Base-by-base conservation (phyloP, 768 basidiomycete species). In the Trametes gibbosa region DNA sequence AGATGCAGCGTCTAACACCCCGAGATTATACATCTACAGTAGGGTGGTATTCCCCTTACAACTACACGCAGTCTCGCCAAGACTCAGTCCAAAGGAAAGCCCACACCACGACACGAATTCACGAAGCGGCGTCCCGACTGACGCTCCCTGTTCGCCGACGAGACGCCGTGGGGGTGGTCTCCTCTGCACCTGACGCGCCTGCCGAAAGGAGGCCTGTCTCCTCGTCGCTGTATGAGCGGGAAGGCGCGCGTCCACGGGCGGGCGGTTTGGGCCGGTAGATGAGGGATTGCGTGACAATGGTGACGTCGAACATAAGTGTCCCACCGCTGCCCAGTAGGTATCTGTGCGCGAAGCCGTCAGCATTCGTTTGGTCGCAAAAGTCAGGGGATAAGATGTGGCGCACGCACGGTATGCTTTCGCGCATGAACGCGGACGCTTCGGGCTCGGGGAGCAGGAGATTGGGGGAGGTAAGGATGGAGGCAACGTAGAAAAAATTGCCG, bases 301-400 rank as follows among this genome's bases (percentile, higher is more conserved):
- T 89, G 32, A 98, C 75, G 70, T 99, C 97, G 71, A 98, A 98
- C 64, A 93, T 73, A 17, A 98, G 82, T 0, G 96, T 98, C 2
- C 97, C 97, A 40, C 84, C 95, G 58, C 92, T 94, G 34, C 96
- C 96, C 1, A 98, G 76, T 0, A 98, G 79, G 69, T 95, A 98
- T 50, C 90, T 60, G n/a, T 16, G 17, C 24, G 45, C 16, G 23
- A 16, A n/a, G 3, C 23, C 21, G 25, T 17, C 29, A 7, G n/a
- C 35, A 14, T 24, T 29, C 2, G 17, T 8, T 0, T 8, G 2
- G n/a, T 34, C 40, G 17, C n/a, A 40, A 14, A 40, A 29, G 50
- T 37, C 37, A 17, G 51, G 16, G 43, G 37, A 24, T 53, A 34
- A 14, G 49, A 39, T 14, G 34, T n/a, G 12, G 17, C 8, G 14